Base-by-base conservation (phyloP, 2,329 filamentous ascomycete species). In the Cordyceps pruinosa region DNA sequence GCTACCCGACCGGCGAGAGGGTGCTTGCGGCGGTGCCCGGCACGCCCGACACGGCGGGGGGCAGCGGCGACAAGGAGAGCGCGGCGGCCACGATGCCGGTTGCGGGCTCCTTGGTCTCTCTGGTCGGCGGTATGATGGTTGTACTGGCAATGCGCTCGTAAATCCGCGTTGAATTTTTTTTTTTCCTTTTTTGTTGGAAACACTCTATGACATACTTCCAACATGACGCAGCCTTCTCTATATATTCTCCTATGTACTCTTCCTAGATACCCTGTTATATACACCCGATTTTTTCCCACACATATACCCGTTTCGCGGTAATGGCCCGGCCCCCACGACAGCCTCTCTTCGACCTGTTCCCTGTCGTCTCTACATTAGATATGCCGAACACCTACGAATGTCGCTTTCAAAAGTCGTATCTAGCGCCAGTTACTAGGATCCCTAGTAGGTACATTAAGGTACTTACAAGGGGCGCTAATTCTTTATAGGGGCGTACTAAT, bases 1-100 rank as follows among this genome's bases (percentile, higher is more conserved):
- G 67, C 25, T 81, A 80, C 57, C 73, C 73, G 1, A 74, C 68
- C 2, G 78, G 77, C 2, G 62, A 74, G 30, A 70, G 66, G 49
- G 72, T 77, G 1, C 59, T 72, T 23, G 76, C 75, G 21, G 17
- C 7, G 1, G 28, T 35, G 21, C 21, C 26, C 2, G 35, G 17
- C 19, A 21, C 54, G 7, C 9, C 45, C 19, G 30, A 37, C 35
- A 23, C 28, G 7, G 45, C 35, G 6, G 19, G 13, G 21, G 37
- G 28, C 28, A 12, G 12, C 25, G 35, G n/a, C 21, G 35, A 39
- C n/a, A 30, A 56, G 28, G 19, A 49, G 26, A 49, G n/a, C 13
- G 35, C 54, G 26, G 54, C 54, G 7, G n/a, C 26, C 1, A 28
- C 13, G n/a, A 7, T 17, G 3, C 6, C 19, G 17, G 28, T 21